Base-by-base conservation (phyloP, 78 protist species). In the Dictyostelium firmibasis region DNA sequence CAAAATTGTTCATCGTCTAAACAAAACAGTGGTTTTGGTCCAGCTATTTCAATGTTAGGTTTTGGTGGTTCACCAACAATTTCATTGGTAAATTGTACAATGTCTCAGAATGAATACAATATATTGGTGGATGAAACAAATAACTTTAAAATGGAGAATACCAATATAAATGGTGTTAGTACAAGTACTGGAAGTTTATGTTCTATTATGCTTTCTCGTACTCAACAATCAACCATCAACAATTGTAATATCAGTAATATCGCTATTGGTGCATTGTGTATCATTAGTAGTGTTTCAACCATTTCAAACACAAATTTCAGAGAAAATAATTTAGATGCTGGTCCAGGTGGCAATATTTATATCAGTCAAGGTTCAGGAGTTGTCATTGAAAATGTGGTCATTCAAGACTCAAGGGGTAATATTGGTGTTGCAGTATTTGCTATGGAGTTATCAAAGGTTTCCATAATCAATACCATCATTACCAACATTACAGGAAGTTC, bases 281-380 rank as follows among this genome's bases (percentile, higher is more conserved):
- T 87, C 8, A 76, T 86, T 2, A 31, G 16, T 13, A 38, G 70
- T 18, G 27, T 2, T 25, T 41, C 75, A 18, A 60, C 31, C 13
- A 35, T 87, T 31, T 10, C 64, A 2, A 8, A 50, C 1, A 16
- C 83, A 1, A 57, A 6, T 20, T 72, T 86, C 60, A 0, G 2
- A 9, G 53, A 20, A 0, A 86, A 86, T 18, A 18, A 23, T 38
- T 43, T 87, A 69, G 1, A 7, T 3, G 44, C 35, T 20, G 62
- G 86, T 2, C 62, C 84, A 1, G 93, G 93, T 29, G 93, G 79
- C 11, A 87, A 78, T 36, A 47, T 87, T 53, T 87, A 78, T 29
- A 78, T 87, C 4, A 43, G 72, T 4, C 93, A 87, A 60, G 47
- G 44, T 18, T 87, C 93, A 25, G 20, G 50, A 14, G 93, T 87